Percentiles rank a stretch among this genome's conserved stretches.
These are phyloP conservation scores for Panellus pusillus DNA, from an alignment of 768 basidiomycete genomes.

Conservation along the genomic window DNA sequence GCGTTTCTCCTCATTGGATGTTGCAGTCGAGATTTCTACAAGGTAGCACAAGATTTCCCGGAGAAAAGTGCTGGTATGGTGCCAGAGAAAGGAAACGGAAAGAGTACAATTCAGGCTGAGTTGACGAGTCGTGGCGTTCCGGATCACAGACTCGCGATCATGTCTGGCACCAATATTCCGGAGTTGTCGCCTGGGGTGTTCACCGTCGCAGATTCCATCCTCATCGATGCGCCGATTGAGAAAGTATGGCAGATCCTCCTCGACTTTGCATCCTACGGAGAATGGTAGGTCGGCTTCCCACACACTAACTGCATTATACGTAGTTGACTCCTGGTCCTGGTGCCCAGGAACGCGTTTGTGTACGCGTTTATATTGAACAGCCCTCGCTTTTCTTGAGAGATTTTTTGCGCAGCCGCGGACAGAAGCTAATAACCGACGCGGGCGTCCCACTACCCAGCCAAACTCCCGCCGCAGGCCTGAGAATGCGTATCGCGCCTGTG, in stretches of 20 bases:
- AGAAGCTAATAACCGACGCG: conserved; percentile 1
- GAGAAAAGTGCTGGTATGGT: no score
- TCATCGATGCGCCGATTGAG: conserved; percentile 62
- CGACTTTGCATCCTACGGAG: conserved; percentile 61
- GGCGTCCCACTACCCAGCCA: conserved; percentile 6
- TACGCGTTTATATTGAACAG: no score
- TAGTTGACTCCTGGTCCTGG: no score
- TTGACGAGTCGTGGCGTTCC: no score
- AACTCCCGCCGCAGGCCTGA: neutral
- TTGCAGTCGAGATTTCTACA: no score
- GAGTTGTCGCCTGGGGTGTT: conserved; percentile 47
- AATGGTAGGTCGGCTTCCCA: conserved; percentile 59
- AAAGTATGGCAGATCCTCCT: conserved; percentile 60
- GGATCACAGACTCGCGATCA: no score
- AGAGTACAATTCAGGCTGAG: no score
- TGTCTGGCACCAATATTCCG: conserved; percentile 30
- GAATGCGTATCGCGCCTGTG: neutral
- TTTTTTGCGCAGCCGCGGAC: conserved; percentile 3
- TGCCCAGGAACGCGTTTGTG: conserved; percentile 16
- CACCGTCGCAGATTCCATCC: conserved; percentile 40
- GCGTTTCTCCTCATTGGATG: no score
- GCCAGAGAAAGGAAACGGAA: no score
- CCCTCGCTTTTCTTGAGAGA: neutral
- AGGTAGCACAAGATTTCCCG: no score
- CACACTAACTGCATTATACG: no score